A percentile compares a stretch with the other conserved stretches of the same genome.
These are phyloP conservation scores for Aspergillus asperescens DNA, from an alignment of 495 filamentous ascomycete genomes.

Conservation along the genomic window DNA sequence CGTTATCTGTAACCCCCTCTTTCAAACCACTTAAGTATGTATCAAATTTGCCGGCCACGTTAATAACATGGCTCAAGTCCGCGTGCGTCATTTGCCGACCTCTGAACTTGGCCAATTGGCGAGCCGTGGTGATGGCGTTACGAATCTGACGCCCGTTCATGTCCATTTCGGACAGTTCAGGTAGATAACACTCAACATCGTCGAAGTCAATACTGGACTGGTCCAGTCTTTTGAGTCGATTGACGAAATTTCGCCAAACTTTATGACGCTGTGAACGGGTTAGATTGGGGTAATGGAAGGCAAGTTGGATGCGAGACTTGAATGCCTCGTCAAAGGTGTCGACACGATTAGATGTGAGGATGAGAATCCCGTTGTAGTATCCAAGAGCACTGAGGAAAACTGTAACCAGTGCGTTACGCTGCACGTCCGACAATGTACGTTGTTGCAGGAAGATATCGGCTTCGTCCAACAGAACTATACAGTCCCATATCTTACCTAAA, in stretches of 20 bases:
- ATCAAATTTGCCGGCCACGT: too few species aligned
- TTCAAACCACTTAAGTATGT: too few species aligned
- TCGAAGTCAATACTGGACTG: not conserved
- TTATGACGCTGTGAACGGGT: not conserved
- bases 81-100: too few species aligned
- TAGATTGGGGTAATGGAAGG: constrained; percentile 2
- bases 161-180: constrained; percentile 17
- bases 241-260: constrained; percentile 38
- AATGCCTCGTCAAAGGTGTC: constrained; percentile 48
- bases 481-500: constrained; percentile 42
- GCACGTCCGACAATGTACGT: constrained; percentile 33
- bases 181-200: not conserved
- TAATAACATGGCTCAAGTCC: too few species aligned
- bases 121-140: constrained; percentile 23
- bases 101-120: not conserved
- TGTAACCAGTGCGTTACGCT: constrained; percentile 46
- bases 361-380: constrained; percentile 46
- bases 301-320: constrained; percentile 45
- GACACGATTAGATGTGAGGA: constrained; percentile 40
- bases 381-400: constrained; percentile 55
- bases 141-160: constrained; percentile 38
- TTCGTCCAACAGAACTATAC: constrained; percentile 51
- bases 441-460: constrained; percentile 53
- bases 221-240: constrained; percentile 7
- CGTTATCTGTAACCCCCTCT: too few species aligned